Evolutionary conservation across 2,329 filamentous ascomycete species (phyloP).

Genomic region (Elsinoe arachidis): DNA sequence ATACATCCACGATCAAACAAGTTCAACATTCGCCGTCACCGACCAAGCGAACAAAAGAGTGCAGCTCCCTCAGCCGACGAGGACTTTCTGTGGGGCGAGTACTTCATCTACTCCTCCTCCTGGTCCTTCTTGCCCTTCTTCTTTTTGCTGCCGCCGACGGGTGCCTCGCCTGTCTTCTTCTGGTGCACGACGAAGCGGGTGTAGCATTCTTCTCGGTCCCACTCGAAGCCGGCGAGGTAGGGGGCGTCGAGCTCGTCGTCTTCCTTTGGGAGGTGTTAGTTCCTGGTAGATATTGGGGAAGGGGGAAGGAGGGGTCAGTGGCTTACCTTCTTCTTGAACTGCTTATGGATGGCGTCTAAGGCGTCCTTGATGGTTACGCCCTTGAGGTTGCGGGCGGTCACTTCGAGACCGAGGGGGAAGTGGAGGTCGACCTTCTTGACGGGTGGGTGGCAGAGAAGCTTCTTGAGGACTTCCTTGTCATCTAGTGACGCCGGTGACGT

Average conservation of each 20-base stretch:
- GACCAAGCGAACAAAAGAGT: background rate
- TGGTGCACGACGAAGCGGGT: slow-evolving; percentile 81
- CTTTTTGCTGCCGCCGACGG: slow-evolving; percentile 47
- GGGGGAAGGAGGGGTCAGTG: background rate
- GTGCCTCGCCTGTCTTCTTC: slow-evolving; percentile 56
- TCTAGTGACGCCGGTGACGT: slow-evolving; percentile 69
- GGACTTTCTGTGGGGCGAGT: background rate
- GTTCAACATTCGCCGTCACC: background rate
- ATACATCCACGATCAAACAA: too few species aligned
- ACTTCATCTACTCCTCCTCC: slow-evolving; percentile 22
- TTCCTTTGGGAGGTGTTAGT: slow-evolving; percentile 45
- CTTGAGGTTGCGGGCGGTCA: slow-evolving; percentile 83
- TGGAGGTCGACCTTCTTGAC: slow-evolving; percentile 92
- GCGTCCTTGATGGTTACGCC: slow-evolving; percentile 97
- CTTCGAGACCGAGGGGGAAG: slow-evolving; percentile 79
- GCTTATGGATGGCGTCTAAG: slow-evolving; percentile 88
- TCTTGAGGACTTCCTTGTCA: slow-evolving; percentile 75
- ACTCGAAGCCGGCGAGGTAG: slow-evolving; percentile 90
- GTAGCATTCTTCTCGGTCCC: slow-evolving; percentile 89
- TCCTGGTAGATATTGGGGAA: background rate
- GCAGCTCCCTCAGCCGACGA: background rate
- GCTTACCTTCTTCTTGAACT: slow-evolving; percentile 89
- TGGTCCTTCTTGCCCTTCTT: slow-evolving; percentile 47
- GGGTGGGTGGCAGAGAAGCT: slow-evolving; percentile 67
- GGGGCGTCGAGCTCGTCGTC: slow-evolving; percentile 86